Percentiles rank a stretch among this genome's conserved stretches.
Conservation (phyloP, 768 basidiomycete species). For the Dacryopinax primogenitus region DNA sequence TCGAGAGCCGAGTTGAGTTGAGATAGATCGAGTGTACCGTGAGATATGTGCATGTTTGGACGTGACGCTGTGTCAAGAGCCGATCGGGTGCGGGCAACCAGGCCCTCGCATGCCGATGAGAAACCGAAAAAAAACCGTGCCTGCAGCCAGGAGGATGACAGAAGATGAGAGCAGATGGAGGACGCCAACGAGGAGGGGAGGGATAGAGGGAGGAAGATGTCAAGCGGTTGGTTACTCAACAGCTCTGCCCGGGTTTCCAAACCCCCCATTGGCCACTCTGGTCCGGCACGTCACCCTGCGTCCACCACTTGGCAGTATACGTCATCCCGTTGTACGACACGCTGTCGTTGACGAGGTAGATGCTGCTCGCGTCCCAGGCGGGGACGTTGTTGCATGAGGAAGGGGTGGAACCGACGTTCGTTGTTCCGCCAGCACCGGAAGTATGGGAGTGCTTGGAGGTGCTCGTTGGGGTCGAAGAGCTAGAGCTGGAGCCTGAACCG, state of each 20-base stretch:
- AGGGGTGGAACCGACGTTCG: not conserved
- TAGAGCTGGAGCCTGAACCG: not conserved
- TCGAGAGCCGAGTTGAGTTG: too few relatives aligned
- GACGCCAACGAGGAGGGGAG: not conserved
- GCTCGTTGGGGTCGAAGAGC: not conserved
- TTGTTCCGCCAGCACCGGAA: not conserved
- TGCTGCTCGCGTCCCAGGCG: not conserved
- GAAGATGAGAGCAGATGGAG: not conserved
- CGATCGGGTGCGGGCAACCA: too few relatives aligned
- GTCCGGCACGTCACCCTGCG: conserved; percentile 6
- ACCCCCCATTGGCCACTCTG: not conserved
- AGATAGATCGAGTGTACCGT: too few relatives aligned
- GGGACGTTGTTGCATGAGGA: not conserved
- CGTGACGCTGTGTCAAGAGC: too few relatives aligned
- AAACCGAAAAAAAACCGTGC: not conserved
- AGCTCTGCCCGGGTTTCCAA: not conserved
- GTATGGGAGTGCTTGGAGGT: not conserved
- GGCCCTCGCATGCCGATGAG: too few relatives aligned
- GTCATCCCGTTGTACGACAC: not conserved
- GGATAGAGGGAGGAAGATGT: not conserved
- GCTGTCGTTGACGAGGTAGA: not conserved
- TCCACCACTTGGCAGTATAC: conserved; percentile 12
- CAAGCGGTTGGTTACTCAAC: not conserved
- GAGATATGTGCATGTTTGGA: too few relatives aligned
- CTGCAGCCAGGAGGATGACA: not conserved